A percentile compares a stretch with the other conserved stretches of the same genome.
Conservation (phyloP, 2,329 filamentous ascomycete genomes). For the Didymella segeticola region DNA sequence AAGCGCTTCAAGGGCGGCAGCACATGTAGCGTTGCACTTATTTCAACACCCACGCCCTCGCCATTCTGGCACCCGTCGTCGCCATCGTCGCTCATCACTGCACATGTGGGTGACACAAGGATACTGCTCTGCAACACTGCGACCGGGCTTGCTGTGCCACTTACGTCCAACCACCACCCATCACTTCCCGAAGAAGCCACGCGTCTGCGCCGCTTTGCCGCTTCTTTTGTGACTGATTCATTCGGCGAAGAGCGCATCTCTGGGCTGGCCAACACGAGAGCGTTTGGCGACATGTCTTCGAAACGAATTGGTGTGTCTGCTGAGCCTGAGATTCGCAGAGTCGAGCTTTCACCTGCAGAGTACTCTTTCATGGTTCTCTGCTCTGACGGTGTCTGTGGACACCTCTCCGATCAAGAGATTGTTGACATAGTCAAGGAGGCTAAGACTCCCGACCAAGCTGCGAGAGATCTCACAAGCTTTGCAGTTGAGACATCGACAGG, state of each 20-base stretch:
- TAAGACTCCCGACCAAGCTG: conserved; percentile 84
- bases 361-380: conserved; percentile 90
- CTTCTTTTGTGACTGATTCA: conserved; percentile 89
- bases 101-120: conserved; percentile 92
- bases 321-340: conserved; percentile 83
- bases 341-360: conserved; percentile 82
- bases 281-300: conserved; percentile 89
- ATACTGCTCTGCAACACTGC: conserved; percentile 87
- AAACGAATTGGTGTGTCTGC: conserved; percentile 95
- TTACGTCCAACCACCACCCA: conserved; percentile 93
- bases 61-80: conserved; percentile 95
- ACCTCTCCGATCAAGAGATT: conserved; percentile 89
- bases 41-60: conserved; percentile 87
- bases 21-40: conserved; percentile 86
- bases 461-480: conserved; percentile 79
- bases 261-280: conserved; percentile 89
- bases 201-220: conserved; percentile 83
- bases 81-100: conserved; percentile 81
- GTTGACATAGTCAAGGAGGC: conserved; percentile 96
- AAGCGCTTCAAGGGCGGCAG: conserved; percentile 91
- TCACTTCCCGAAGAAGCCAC: conserved; percentile 83
- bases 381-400: conserved; percentile 87
- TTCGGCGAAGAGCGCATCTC: conserved; percentile 97
- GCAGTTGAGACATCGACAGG: conserved; percentile 79
- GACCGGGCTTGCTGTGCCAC: conserved; percentile 77